Base-by-base conservation (phyloP, 441 rosid species). In the Erysimum cheiri region DNA sequence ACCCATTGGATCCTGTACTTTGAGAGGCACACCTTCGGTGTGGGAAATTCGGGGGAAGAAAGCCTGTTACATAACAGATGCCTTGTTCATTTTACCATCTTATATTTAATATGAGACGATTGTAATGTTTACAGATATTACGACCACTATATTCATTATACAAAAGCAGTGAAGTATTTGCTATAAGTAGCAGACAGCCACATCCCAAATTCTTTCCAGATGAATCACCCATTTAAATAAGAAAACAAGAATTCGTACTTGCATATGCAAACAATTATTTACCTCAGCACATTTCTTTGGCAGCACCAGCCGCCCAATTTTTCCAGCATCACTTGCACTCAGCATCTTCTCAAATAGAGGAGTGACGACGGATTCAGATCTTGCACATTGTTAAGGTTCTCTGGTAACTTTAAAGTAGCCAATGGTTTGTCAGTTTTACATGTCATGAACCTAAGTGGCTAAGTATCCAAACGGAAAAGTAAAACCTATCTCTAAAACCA, bases 241-340 rank as follows among this genome's bases (percentile, higher is more conserved):
- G 52, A 64, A 58, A 65, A 56, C 15, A 57, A 49, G 50, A 66
- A 54, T 24, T 47, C 4, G 26, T 65, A 57, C 32, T 60, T 68
- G 65, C 55, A 77, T 55, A 68, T 54, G 60, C n/a, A 70, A 72
- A 64, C 54, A 59, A 65, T 37, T 44, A 76, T 84, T 55, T 71
- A 94, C 99, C 97, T 96, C 98, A 2, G 99, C 99, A 81, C 86
- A 93, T 82, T 91, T 93, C 78, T 93, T 96, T 41, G 98, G 99
- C 77, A 96, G 85, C 78, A 91, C 90, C 71, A 96, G 73, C 76
- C 98, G 96, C 66, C 98, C 99, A 73, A 87, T 82, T 80, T 85
- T 83, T 47, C 98, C 98, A 32, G 97, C 88, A 89, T 96, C 99
- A 77, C 96, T 96, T 62, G 90, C 97, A 86, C 97, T 96, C 80